These are phyloP conservation scores for Ogataea pilisensis DNA, from an alignment of 805 yeast species.

Conservation along the genomic window DNA sequence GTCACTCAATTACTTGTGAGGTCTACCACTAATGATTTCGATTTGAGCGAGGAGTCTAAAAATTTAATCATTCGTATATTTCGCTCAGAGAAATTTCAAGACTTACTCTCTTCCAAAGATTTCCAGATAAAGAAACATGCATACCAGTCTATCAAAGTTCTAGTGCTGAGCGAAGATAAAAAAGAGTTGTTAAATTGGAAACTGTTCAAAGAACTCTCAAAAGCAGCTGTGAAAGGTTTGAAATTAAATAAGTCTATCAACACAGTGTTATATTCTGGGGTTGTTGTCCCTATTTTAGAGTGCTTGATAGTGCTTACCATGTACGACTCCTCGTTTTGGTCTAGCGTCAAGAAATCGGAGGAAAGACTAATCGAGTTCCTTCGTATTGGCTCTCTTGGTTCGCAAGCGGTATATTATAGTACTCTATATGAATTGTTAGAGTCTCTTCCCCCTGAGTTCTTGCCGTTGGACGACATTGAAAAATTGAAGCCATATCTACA, in stretches of 20 bases:
- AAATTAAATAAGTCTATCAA: conserved; percentile 33
- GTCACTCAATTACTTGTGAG: conserved; percentile 28
- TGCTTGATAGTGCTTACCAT: conserved; percentile 41
- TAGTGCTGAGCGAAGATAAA: conserved; percentile 18
- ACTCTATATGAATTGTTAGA: conserved; percentile 14
- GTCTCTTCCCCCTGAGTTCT: conserved; percentile 20
- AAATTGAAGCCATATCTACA: conserved; percentile 9
- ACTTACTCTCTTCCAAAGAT: conserved; percentile 35
- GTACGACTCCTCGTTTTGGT: conserved; percentile 51
- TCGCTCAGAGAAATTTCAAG: conserved; percentile 41
- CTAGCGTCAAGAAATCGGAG: conserved; percentile 41
- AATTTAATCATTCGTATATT: conserved; percentile 33
- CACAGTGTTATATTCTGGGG: conserved; percentile 40
- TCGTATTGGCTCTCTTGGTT: conserved; percentile 49
- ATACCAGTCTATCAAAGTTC: conserved; percentile 33
- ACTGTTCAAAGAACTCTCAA: conserved; percentile 39
- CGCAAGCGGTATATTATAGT: conserved; percentile 47
- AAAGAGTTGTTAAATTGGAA: conserved; percentile 24
- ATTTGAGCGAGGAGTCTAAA: conserved; percentile 17
- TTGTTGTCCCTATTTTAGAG: conserved; percentile 46
- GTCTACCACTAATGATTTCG: conserved; percentile 3
- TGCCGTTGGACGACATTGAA: conserved; percentile 6
- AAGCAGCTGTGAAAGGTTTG: conserved; percentile 40
- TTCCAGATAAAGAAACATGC: conserved; percentile 39
- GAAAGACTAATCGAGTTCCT: conserved; percentile 44